Evolutionary conservation across 2,329 filamentous ascomycete genomes (phyloP).

Genomic region (Aspergillus sp.): DNA sequence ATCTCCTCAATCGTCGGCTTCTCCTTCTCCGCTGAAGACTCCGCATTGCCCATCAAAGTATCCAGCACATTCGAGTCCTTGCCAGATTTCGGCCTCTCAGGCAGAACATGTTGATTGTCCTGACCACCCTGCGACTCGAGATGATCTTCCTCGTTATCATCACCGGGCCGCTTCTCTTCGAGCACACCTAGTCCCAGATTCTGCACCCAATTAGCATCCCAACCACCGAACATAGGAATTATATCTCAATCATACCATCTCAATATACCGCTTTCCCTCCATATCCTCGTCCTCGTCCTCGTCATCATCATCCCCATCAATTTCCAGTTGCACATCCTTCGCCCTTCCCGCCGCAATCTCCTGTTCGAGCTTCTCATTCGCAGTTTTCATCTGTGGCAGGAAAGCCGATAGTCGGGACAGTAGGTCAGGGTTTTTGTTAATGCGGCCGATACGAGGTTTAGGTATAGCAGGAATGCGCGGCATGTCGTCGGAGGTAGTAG

Average conservation of each 20-base stretch:
- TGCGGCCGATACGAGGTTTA: conserved; percentile 37
- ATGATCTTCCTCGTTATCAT: conserved; percentile 14
- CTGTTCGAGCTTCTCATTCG: conserved; percentile 45
- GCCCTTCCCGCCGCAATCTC: conserved; percentile 39
- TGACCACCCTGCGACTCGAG: background rate
- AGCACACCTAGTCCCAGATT: conserved; percentile 49
- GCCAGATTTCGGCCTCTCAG: conserved; percentile 13
- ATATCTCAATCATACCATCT: conserved; percentile 38
- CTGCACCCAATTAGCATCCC: conserved; percentile 22
- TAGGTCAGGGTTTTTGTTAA: conserved; percentile 31
- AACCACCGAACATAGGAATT: background rate
- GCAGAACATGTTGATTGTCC: conserved; percentile 1
- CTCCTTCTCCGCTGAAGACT: conserved; percentile 23
- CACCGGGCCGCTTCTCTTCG: conserved; percentile 38
- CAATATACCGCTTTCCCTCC: conserved; percentile 42
- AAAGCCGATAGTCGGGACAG: conserved; percentile 43
- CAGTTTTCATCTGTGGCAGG: conserved; percentile 45
- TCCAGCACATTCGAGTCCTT: conserved; percentile 35
- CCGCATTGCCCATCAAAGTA: conserved; percentile 39
- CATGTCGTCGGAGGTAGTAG: conserved; percentile 19
- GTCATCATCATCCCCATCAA: conserved; percentile 34
- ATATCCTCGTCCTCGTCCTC: conserved; percentile 32
- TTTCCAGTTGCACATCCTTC: conserved; percentile 37
- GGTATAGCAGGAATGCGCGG: conserved; percentile 31
- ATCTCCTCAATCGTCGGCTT: conserved; percentile 45